Evolutionary conservation across 805 yeast species (phyloP).

Genomic region (Sugiyamaella qingdaonensis): DNA sequence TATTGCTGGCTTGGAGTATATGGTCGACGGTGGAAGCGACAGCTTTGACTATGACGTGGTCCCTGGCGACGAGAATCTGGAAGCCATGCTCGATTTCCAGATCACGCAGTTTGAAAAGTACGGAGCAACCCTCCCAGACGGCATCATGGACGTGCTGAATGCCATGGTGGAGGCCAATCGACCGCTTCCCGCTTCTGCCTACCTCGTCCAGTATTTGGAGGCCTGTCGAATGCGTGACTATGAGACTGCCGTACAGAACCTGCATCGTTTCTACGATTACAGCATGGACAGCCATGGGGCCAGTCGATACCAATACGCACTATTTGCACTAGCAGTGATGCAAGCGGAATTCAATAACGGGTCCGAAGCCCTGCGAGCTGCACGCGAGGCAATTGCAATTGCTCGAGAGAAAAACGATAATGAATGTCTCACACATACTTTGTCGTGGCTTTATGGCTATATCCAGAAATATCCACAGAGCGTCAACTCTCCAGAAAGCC

Average conservation of each 20-base stretch:
- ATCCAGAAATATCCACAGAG: constrained; percentile 58
- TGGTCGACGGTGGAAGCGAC: background rate
- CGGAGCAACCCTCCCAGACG: constrained; percentile 42
- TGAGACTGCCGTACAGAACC: constrained; percentile 46
- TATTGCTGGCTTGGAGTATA: background rate
- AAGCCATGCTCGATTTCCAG: constrained; percentile 45
- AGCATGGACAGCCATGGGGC: constrained; percentile 64
- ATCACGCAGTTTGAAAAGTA: constrained; percentile 44
- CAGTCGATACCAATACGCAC: constrained; percentile 69
- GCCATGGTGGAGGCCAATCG: constrained; percentile 35
- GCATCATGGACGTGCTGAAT: constrained; percentile 35
- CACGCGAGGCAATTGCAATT: constrained; percentile 81
- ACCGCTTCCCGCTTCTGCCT: constrained; percentile 40
- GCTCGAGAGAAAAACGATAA: constrained; percentile 83
- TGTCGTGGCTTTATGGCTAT: constrained; percentile 55
- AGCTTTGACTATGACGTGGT: background rate
- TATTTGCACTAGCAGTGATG: constrained; percentile 64
- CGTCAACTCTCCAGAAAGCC: constrained; percentile 37
- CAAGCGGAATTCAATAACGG: constrained; percentile 66
- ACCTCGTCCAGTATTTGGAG: constrained; percentile 60
- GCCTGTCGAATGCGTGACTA: constrained; percentile 56
- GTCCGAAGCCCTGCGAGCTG: constrained; percentile 68
- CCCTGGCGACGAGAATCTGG: constrained; percentile 17
- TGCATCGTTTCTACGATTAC: constrained; percentile 66
- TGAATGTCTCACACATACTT: constrained; percentile 62